These are phyloP conservation scores for Melampsora americana DNA, from an alignment of 1,284 basidiomycete genomes.

Conservation along the genomic window DNA sequence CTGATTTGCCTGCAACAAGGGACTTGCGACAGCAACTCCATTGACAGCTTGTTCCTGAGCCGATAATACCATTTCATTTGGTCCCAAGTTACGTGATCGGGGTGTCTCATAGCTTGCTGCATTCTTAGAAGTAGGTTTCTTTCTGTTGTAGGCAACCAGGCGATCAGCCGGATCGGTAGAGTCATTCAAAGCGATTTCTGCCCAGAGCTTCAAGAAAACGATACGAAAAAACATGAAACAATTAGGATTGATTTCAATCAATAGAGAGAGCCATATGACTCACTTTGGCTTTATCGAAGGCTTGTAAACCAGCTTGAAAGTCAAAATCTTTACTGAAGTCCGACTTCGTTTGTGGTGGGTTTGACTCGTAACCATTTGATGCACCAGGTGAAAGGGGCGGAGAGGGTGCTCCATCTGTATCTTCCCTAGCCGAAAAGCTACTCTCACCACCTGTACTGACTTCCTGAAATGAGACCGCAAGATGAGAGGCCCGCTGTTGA, in stretches of 20 bases:
- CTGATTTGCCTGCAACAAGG: slow-evolving; percentile 7
- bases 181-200: slow-evolving; percentile 33
- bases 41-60: slow-evolving; percentile 35
- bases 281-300: slow-evolving; percentile 44
- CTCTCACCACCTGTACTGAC: slow-evolving; percentile 3
- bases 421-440: slow-evolving; percentile 28
- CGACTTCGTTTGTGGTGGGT: neutral
- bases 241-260: neutral
- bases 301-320: slow-evolving; percentile 39
- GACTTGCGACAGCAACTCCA: slow-evolving; percentile 24
- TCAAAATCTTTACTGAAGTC: slow-evolving; percentile 43
- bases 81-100: slow-evolving; percentile 26
- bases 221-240: neutral
- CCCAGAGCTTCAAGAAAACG: slow-evolving; percentile 17
- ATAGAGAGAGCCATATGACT: neutral
- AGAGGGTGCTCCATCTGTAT: slow-evolving; percentile 39
- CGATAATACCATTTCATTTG: slow-evolving; percentile 37
- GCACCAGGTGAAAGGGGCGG: slow-evolving; percentile 28
- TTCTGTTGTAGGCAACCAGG: slow-evolving; percentile 33
- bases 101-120: neutral
- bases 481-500: neutral
- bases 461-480: neutral
- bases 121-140: slow-evolving; percentile 1
- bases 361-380: slow-evolving; percentile 5
- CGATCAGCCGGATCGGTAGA: slow-evolving; percentile 38